Evolutionary conservation across 2,329 filamentous ascomycete genomes (phyloP), one percentile per base, ranked within the genome.

Genomic region (Aspergillus eucalypticola): DNA sequence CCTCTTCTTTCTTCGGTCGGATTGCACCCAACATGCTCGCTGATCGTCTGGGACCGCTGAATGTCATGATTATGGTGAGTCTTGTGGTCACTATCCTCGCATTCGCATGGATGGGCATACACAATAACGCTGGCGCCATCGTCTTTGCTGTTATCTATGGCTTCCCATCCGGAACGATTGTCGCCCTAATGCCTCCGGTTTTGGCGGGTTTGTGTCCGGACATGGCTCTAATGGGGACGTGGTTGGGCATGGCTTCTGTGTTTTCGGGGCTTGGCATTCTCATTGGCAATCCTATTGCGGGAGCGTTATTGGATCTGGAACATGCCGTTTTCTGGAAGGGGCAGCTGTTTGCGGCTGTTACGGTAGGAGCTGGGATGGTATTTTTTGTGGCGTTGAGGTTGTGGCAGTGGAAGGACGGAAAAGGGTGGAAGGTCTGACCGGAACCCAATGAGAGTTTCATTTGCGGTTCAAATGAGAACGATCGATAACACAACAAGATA

Each of bases 41-140:
- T 0, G 83, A 86, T 61, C 80, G 77, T 51, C 75, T 75, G 38
- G 83, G 83, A 0, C 73, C 79, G 0, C 64, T 86, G 0, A 84
- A 86, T 56, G 65, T 66, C 5, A 41, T 71, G 39, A 57, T 74
- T 42, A 65, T 71, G 41, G 67, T 71, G 13, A 63, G 72, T 25
- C 41, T 74, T n/a, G 3, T 23, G 0, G 61, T 77, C 1, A 63
- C 71, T 2, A 54, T 73, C 3, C 64, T 78, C 1, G 69, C 70
- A 1, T 71, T 79, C 6, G 69, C 69, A 5, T 75, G 78, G 51
- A 74, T 79, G 1, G 69, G 67, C 0, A 69, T 74, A 2, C 60
- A 60, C 0, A 66, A 63, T 4, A 41, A 60, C 0, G 64, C 70
- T 0, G 72, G 74, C 0, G 54, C 76, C 0, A 64, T 79, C 5